Evolutionary conservation across 1,284 basidiomycete species (phyloP).

Genomic region (Trichosporon faecale): DNA sequence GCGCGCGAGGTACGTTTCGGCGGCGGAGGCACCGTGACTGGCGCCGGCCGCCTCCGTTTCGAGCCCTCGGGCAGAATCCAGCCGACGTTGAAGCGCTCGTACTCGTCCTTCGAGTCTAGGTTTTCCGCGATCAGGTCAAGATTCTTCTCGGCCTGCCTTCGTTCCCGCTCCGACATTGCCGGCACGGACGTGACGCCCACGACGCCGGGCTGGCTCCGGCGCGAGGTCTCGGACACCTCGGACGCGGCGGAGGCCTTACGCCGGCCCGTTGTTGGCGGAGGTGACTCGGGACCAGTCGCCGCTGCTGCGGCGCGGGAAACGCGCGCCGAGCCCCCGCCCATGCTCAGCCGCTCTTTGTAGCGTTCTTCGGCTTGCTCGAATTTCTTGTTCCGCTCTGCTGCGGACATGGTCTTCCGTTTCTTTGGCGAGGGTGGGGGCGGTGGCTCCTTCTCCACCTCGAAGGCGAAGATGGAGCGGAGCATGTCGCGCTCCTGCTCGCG

Average conservation of each 20-base stretch:
- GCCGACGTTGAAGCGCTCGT: constrained; percentile 77
- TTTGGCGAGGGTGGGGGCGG: constrained; percentile 52
- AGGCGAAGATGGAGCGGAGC: constrained; percentile 65
- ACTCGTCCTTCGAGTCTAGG: constrained; percentile 69
- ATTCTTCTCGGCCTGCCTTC: constrained; percentile 39
- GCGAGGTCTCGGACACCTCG: constrained; percentile 13
- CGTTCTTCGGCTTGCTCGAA: constrained; percentile 32
- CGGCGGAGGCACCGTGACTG: not conserved
- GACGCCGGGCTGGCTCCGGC: constrained; percentile 39
- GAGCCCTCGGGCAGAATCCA: constrained; percentile 81
- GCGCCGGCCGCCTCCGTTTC: constrained; percentile 47
- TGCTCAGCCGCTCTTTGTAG: constrained; percentile 13
- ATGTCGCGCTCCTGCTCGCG: constrained; percentile 56
- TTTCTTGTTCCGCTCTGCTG: constrained; percentile 23
- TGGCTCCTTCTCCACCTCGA: constrained; percentile 61
- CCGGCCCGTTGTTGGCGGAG: not conserved
- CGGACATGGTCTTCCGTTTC: constrained; percentile 44
- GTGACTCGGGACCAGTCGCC: not conserved
- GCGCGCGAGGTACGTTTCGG: not conserved
- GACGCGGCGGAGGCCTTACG: not conserved
- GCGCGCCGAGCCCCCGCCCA: constrained; percentile 13
- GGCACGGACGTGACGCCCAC: constrained; percentile 37
- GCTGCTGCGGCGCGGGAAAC: not conserved
- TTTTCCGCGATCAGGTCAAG: constrained; percentile 58
- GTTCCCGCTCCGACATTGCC: constrained; percentile 50